Conservation (phyloP, 192 early-diverging fungal genomes). For the Pecoramyces ruminantium region DNA sequence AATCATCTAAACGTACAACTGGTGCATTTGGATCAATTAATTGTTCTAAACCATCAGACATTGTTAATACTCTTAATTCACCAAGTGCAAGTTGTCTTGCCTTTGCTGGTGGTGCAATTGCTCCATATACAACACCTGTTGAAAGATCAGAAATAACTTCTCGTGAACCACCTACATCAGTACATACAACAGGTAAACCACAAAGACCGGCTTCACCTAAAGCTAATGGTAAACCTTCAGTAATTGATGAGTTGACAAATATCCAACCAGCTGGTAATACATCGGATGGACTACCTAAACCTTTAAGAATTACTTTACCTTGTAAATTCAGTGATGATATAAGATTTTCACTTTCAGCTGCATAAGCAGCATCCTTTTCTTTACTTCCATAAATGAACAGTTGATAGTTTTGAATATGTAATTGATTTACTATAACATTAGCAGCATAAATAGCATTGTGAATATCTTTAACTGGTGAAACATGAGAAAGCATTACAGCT, state of each 20-base stretch:
- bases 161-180: slow-evolving; percentile 14
- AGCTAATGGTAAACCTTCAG: slow-evolving; percentile 16
- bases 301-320: slow-evolving; percentile 16
- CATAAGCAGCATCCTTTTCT: slow-evolving; percentile 21
- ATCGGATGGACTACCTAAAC: slow-evolving; percentile 15
- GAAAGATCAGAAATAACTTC: slow-evolving; percentile 12
- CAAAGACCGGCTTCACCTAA: slow-evolving; percentile 16
- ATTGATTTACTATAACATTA: slow-evolving; percentile 21
- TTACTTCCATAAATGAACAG: slow-evolving; percentile 21
- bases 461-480: slow-evolving; percentile 24
- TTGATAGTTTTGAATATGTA: slow-evolving; percentile 14
- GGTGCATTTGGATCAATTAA: slow-evolving; percentile 5
- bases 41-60: slow-evolving; percentile 15
- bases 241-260: slow-evolving; percentile 26
- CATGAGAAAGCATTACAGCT: slow-evolving; percentile 25
- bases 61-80: slow-evolving; percentile 17
- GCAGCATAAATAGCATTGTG: slow-evolving; percentile 23
- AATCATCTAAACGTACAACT: slow-evolving; percentile 6
- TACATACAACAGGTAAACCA: slow-evolving; percentile 16
- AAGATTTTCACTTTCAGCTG: slow-evolving; percentile 10
- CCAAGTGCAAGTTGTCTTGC: slow-evolving; percentile 18
- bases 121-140: slow-evolving; percentile 11
- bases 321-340: slow-evolving; percentile 14
- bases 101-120: slow-evolving; percentile 16
- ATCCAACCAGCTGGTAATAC: slow-evolving; percentile 23